Evolutionary conservation across 2,329 filamentous ascomycete species (phyloP).

Genomic region (Xylaria polymorpha): DNA sequence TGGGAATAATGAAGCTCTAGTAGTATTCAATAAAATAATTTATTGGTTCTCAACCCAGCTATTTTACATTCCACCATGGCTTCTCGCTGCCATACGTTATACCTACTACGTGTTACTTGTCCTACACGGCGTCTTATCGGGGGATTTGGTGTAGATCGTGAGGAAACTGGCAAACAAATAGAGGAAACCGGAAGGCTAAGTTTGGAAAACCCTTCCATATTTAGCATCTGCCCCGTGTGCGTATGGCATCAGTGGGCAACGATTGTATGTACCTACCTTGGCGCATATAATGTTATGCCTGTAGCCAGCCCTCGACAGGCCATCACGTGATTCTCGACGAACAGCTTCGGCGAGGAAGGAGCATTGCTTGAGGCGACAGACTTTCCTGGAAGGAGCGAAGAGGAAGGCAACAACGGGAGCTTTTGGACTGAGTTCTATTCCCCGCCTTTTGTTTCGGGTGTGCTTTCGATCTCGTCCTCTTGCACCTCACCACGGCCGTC

Average conservation of each 20-base stretch:
- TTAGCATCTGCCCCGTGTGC: neutral
- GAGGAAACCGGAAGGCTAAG: neutral
- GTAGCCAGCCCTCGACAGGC: neutral
- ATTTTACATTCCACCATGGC: neutral
- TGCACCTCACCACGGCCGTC: neutral
- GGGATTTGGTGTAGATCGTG: neutral
- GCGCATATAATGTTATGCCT: neutral
- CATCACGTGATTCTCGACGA: slow-evolving; percentile 25
- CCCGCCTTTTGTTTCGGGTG: too few species aligned
- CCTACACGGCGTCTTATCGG: neutral
- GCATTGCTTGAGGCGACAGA: neutral
- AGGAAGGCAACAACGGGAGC: neutral
- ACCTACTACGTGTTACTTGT: neutral
- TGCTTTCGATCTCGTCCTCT: neutral
- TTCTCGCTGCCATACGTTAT: neutral
- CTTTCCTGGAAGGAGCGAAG: slow-evolving; percentile 17
- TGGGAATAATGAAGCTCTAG: slow-evolving; percentile 9
- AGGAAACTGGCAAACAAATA: neutral
- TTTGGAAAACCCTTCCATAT: neutral
- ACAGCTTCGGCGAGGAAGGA: slow-evolving; percentile 14
- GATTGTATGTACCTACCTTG: neutral
- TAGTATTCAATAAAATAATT: neutral
- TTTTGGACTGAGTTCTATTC: neutral
- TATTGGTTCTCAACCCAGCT: neutral
- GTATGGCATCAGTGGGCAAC: neutral